These are phyloP conservation scores for Paecilomyces fulvus DNA, from an alignment of 2,329 filamentous ascomycete genomes.

Conservation along the genomic window DNA sequence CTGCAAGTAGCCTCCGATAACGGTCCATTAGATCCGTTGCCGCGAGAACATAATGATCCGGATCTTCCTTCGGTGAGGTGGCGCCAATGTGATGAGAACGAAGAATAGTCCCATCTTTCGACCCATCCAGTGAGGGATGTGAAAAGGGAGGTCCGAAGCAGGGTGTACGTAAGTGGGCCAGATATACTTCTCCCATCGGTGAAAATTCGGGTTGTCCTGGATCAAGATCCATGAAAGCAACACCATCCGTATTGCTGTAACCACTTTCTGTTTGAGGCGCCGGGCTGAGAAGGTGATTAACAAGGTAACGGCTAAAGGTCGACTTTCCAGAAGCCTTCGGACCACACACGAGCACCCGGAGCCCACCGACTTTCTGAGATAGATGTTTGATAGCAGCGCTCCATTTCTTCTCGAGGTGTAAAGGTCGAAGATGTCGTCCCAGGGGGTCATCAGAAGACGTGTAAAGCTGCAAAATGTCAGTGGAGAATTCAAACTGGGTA, in stretches of 20 bases:
- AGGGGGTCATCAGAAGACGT: slow-evolving; percentile 34
- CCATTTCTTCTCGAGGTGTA: slow-evolving; percentile 38
- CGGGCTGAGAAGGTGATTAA: slow-evolving; percentile 46
- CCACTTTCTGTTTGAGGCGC: slow-evolving; percentile 23
- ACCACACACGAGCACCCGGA: slow-evolving; percentile 44
- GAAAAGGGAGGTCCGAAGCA: slow-evolving; percentile 51
- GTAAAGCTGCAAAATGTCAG: slow-evolving; percentile 24
- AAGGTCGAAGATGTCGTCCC: slow-evolving; percentile 32
- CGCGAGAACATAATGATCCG: slow-evolving; percentile 48
- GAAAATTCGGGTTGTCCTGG: slow-evolving; percentile 52
- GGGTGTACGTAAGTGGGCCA: slow-evolving; percentile 43
- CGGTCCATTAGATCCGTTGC: slow-evolving; percentile 44
- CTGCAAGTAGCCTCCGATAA: slow-evolving; percentile 35
- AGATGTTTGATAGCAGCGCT: slow-evolving; percentile 36
- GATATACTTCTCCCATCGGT: slow-evolving; percentile 50
- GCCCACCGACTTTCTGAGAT: slow-evolving; percentile 30
- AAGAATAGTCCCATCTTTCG: slow-evolving; percentile 31
- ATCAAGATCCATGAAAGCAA: slow-evolving; percentile 52
- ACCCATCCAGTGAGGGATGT: slow-evolving; percentile 36
- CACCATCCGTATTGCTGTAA: slow-evolving; percentile 28
- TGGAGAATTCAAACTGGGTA: neutral
- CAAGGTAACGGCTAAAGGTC: slow-evolving; percentile 47
- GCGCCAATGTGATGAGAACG: slow-evolving; percentile 48
- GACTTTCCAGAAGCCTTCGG: slow-evolving; percentile 52
- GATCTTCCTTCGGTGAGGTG: slow-evolving; percentile 46